Evolutionary conservation across 169 alveolate species (phyloP).

Genomic region (Toxoplasma gondii): DNA sequence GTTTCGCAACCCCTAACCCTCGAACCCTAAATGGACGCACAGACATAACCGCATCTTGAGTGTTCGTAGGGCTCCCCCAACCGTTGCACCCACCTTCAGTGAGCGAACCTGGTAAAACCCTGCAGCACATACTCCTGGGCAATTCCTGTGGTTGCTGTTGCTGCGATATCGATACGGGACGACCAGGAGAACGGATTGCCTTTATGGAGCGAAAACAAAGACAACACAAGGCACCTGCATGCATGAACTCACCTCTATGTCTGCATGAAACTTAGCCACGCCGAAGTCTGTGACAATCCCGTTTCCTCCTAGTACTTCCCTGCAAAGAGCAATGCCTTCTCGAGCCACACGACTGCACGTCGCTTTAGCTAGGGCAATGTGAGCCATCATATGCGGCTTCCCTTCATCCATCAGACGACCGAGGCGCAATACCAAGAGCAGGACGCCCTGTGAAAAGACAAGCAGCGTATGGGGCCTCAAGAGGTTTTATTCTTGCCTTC

Average conservation of each 20-base stretch:
- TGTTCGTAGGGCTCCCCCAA: too few species aligned
- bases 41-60: too few species aligned
- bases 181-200: too few species aligned
- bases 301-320: conserved; percentile 87
- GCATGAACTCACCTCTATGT: conserved; percentile 79
- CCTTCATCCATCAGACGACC: conserved; percentile 73
- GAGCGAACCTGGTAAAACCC: too few species aligned
- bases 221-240: too few species aligned
- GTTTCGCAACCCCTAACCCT: not conserved
- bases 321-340: conserved; percentile 80
- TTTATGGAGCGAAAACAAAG: too few species aligned
- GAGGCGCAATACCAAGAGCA: conserved; percentile 61
- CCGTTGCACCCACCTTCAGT: too few species aligned
- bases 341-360: conserved; percentile 74
- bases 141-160: too few species aligned
- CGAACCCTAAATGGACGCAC: too few species aligned
- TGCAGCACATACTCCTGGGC: too few species aligned
- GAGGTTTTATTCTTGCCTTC: not conserved
- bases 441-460: not conserved
- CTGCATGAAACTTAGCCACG: conserved; percentile 79
- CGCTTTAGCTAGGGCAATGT: conserved; percentile 81
- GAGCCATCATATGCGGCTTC: conserved; percentile 75
- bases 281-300: conserved; percentile 81
- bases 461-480: not conserved
- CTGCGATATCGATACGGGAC: too few species aligned